These are phyloP conservation scores for Umbelopsis vinacea DNA, from an alignment of 192 early-diverging fungal species.

Conservation along the genomic window DNA sequence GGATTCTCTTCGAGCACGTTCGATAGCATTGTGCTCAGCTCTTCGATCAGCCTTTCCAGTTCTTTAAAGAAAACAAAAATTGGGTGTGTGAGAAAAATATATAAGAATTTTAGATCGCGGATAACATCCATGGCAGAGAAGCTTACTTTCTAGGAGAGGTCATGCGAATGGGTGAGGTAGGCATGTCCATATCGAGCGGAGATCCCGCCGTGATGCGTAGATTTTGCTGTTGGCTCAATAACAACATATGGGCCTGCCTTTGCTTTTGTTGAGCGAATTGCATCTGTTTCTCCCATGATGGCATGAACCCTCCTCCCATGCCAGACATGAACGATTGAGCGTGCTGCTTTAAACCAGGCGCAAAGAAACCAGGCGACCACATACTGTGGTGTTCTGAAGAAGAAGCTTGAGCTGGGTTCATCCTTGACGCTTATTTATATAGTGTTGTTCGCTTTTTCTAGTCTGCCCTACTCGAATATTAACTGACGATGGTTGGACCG, in stretches of 20 bases:
- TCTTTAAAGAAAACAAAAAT: not conserved
- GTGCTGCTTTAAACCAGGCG: not conserved
- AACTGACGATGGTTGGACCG: too few species aligned
- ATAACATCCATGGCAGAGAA: not conserved
- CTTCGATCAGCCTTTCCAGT: conserved; percentile 58
- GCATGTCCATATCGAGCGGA: conserved; percentile 12
- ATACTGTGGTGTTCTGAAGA: not conserved
- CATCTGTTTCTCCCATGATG: not conserved
- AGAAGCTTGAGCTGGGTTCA: not conserved
- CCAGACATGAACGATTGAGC: not conserved
- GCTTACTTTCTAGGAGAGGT: conserved; percentile 20
- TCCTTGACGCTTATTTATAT: not conserved
- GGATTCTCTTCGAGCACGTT: conserved; percentile 75
- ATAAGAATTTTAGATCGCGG: not conserved
- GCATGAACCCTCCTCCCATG: not conserved
- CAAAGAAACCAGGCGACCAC: not conserved
- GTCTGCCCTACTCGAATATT: too few species aligned
- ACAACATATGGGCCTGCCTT: conserved; percentile 3
- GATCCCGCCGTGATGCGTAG: not conserved
- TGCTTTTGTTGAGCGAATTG: conserved; percentile 13
- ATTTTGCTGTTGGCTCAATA: conserved; percentile 1
- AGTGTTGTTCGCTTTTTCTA: too few species aligned
- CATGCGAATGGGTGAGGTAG: conserved; percentile 9
- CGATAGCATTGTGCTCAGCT: conserved; percentile 82
- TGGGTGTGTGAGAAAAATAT: not conserved